A percentile compares a stretch with the other conserved stretches of the same genome.
phyloP scores from a whole-genome alignment of 352 stramenopile species.

The Elongisporangium anandrum region DNA sequence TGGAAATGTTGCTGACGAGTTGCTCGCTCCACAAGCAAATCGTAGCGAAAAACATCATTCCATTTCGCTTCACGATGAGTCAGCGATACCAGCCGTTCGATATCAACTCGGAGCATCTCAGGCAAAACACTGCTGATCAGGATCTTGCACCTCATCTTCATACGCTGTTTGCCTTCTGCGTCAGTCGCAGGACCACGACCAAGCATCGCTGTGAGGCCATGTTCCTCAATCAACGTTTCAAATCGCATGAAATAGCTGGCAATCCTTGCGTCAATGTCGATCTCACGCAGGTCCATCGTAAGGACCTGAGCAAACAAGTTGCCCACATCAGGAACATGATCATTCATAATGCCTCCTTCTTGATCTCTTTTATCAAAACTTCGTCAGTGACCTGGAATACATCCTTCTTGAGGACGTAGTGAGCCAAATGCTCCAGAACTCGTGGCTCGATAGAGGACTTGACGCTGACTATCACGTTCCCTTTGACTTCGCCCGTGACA shows the following conservation, averaged over 20 bases:
- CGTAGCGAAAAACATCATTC: slow-evolving; percentile 7
- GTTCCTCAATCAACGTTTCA: slow-evolving; percentile 12
- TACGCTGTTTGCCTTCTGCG: slow-evolving; percentile 3
- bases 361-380: slow-evolving; percentile 11
- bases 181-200: background rate
- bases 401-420: slow-evolving; percentile 14
- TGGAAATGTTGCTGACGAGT: slow-evolving; percentile 11
- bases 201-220: slow-evolving; percentile 3
- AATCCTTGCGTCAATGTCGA: slow-evolving; percentile 11
- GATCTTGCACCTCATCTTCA: slow-evolving; percentile 16
- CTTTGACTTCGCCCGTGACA: slow-evolving; percentile 8
- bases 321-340: too few relatives aligned
- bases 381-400: slow-evolving; percentile 8
- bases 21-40: slow-evolving; percentile 12
- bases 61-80: slow-evolving; percentile 6
- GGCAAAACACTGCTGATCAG: slow-evolving; percentile 6
- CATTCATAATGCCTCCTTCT: slow-evolving; percentile 6
- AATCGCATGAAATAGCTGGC: slow-evolving; percentile 14
- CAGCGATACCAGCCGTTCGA: slow-evolving; percentile 8
- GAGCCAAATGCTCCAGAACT: slow-evolving; percentile 10
- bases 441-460: slow-evolving; percentile 7
- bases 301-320: too few relatives aligned
- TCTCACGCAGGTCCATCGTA: slow-evolving; percentile 8
- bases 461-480: slow-evolving; percentile 6
- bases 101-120: slow-evolving; percentile 10